Evolutionary conservation across 2,329 filamentous ascomycete species (phyloP).

Genomic region (Cercospora sp.): DNA sequence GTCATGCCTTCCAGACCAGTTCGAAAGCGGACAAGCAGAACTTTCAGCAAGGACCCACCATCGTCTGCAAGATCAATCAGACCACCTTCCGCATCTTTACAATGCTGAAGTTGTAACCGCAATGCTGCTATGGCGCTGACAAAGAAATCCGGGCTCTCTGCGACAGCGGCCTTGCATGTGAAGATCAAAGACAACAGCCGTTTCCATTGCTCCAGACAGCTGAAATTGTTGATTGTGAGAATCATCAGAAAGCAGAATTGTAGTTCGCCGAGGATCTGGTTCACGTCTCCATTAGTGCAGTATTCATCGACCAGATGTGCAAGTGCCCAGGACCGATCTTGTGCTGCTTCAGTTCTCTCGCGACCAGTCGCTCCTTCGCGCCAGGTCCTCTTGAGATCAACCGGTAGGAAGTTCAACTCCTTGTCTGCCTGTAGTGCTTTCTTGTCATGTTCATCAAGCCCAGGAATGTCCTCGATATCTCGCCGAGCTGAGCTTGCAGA

Average conservation of each 20-base stretch:
- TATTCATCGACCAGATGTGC: slow-evolving; percentile 51
- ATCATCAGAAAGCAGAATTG: slow-evolving; percentile 65
- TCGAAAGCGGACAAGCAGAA: slow-evolving; percentile 55
- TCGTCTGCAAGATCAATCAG: slow-evolving; percentile 61
- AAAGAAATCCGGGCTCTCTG: slow-evolving; percentile 53
- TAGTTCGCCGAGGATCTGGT: slow-evolving; percentile 55
- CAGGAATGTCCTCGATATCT: slow-evolving; percentile 62
- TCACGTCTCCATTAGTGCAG: slow-evolving; percentile 36
- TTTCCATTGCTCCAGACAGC: slow-evolving; percentile 67
- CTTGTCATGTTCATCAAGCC: slow-evolving; percentile 44
- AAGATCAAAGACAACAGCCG: slow-evolving; percentile 57
- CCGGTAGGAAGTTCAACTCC: slow-evolving; percentile 56
- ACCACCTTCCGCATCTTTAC: slow-evolving; percentile 60
- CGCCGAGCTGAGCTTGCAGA: slow-evolving; percentile 58
- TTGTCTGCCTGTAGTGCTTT: slow-evolving; percentile 40
- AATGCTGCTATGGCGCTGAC: slow-evolving; percentile 53
- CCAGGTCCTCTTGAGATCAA: slow-evolving; percentile 65
- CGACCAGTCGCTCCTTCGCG: slow-evolving; percentile 60
- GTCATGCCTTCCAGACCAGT: slow-evolving; percentile 52
- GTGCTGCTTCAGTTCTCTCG: slow-evolving; percentile 62
- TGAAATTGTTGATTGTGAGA: slow-evolving; percentile 64
- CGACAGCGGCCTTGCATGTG: slow-evolving; percentile 56
- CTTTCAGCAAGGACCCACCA: slow-evolving; percentile 51
- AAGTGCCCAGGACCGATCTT: slow-evolving; percentile 63
- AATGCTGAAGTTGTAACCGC: slow-evolving; percentile 55